A percentile compares a stretch with the other conserved stretches of the same genome.
These are phyloP conservation scores for Selaginella moellendorffii DNA, from an alignment of 75 land plant genomes.

Conservation along the genomic window DNA sequence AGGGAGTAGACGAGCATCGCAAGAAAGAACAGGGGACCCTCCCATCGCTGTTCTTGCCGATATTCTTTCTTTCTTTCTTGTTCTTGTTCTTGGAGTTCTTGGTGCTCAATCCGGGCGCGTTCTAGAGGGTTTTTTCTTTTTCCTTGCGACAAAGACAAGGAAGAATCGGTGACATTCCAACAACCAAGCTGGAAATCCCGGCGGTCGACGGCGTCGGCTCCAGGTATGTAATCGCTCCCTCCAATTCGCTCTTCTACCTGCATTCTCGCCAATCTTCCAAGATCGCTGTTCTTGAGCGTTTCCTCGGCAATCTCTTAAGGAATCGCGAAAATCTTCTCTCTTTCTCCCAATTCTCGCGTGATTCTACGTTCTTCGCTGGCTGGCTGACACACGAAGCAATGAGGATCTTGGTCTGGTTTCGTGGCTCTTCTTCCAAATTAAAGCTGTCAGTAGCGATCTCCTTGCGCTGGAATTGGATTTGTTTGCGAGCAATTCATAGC, in stretches of 20 bases:
- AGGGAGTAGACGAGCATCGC: background rate
- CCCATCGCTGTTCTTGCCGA: background rate
- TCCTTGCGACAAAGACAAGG: too few relatives aligned
- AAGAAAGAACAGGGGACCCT: background rate
- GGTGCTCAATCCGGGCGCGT: too few relatives aligned
- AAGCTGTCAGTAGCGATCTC: too few relatives aligned
- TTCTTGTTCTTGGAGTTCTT: too few relatives aligned
- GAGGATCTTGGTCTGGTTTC: too few relatives aligned
- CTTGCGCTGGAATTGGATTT: too few relatives aligned
- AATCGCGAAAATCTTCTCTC: background rate
- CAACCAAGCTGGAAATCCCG: background rate
- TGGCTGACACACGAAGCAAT: too few relatives aligned
- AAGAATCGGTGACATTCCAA: background rate
- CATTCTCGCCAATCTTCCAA: background rate
- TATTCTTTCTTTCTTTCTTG: background rate
- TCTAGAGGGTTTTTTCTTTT: background rate
- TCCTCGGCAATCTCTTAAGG: background rate
- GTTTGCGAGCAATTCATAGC: too few relatives aligned
- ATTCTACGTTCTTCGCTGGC: too few relatives aligned
- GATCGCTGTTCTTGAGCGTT: background rate
- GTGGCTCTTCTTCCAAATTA: too few relatives aligned
- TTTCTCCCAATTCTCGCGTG: background rate
- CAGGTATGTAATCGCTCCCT: background rate
- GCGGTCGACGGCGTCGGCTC: background rate
- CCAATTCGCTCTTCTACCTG: background rate